These are phyloP conservation scores for Herpotrichia juniperi DNA, from an alignment of 2,329 filamentous ascomycete genomes.

Conservation along the genomic window DNA sequence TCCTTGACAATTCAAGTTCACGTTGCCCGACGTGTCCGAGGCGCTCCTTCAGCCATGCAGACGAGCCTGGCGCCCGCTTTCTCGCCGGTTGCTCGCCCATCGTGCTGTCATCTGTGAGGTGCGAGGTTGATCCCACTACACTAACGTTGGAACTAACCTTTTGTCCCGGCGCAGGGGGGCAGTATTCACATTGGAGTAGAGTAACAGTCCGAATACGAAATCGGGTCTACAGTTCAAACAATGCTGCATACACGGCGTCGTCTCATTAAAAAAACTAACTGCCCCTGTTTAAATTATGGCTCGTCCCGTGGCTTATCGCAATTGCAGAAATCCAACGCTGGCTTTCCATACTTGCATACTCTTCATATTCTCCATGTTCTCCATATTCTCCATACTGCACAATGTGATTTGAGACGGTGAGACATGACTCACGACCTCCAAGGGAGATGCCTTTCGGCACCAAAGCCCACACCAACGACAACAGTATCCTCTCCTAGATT, in stretches of 20 bases:
- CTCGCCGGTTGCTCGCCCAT: neutral
- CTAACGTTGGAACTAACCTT: too few relatives aligned
- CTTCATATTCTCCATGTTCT: too few relatives aligned
- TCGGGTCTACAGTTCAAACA: neutral
- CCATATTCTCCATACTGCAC: neutral
- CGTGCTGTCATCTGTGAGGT: neutral
- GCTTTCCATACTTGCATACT: too few relatives aligned
- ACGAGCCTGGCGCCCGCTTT: neutral
- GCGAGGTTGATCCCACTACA: neutral
- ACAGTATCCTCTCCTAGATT: neutral
- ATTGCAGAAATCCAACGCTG: too few relatives aligned
- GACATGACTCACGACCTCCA: neutral
- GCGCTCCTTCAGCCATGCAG: neutral
- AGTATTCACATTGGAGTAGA: too few relatives aligned
- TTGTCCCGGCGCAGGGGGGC: too few relatives aligned
- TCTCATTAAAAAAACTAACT: neutral
- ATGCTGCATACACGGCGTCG: neutral
- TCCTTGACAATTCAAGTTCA: too few relatives aligned
- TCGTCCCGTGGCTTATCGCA: too few relatives aligned
- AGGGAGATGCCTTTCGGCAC: neutral
- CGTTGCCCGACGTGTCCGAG: neutral
- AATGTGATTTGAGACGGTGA: neutral
- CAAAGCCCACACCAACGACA: neutral
- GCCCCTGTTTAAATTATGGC: constrained; percentile 26
- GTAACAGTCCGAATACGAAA: neutral